Conservation (phyloP, 768 basidiomycete genomes). For the Inosperma sp. region DNA sequence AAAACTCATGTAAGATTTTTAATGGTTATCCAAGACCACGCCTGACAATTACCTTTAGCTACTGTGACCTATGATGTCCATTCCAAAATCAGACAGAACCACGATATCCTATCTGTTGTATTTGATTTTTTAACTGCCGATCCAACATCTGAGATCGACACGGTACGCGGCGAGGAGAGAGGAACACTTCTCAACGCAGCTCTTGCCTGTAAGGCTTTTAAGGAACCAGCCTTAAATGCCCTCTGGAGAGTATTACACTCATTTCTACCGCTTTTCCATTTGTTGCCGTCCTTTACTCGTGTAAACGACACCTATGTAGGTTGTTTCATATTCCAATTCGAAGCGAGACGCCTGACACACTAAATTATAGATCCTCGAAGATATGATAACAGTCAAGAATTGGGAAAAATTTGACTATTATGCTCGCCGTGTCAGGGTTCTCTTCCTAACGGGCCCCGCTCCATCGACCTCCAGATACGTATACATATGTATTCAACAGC, state of each 20-base stretch:
- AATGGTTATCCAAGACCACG: too few species aligned
- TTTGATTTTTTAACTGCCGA: too few species aligned
- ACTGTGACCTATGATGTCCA: too few species aligned
- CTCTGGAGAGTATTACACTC: conserved; percentile 4
- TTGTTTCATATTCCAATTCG: neutral
- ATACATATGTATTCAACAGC: too few species aligned
- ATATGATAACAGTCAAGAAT: neutral
- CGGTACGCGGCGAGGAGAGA: too few species aligned
- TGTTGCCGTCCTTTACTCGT: neutral
- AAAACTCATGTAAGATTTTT: too few species aligned
- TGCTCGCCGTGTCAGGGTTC: neutral
- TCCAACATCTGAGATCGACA: too few species aligned
- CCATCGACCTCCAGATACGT: too few species aligned
- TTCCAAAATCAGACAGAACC: too few species aligned
- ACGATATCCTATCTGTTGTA: too few species aligned
- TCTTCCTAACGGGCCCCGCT: neutral
- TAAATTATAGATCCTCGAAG: neutral
- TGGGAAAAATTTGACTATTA: neutral
- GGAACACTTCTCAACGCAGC: neutral
- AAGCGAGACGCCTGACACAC: neutral
- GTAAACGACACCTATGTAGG: neutral
- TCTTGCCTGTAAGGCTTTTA: conserved; percentile 1
- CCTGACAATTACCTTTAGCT: too few species aligned
- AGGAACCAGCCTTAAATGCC: neutral
- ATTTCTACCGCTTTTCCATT: neutral